These are phyloP conservation scores for Fusarium scirpi DNA, from an alignment of 2,329 filamentous ascomycete species.

Conservation along the genomic window DNA sequence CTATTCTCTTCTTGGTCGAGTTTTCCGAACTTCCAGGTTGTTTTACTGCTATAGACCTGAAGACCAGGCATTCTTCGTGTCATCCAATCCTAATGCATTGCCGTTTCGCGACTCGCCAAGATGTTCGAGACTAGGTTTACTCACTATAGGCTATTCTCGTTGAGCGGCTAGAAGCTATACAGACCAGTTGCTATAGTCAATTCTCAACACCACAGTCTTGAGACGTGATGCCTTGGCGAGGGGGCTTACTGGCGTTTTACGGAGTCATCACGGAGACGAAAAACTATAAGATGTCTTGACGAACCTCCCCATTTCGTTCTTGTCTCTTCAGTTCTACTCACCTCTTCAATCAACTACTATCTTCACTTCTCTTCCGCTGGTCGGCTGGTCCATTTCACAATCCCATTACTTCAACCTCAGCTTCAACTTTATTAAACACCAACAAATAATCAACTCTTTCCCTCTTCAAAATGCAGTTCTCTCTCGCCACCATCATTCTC, in stretches of 20 bases:
- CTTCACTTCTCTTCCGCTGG: constrained; percentile 27
- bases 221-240: constrained; percentile 5
- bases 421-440: neutral
- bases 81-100: constrained; percentile 1
- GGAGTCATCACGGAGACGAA: neutral
- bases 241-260: constrained; percentile 3
- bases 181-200: neutral
- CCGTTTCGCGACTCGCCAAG: neutral
- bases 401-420: neutral
- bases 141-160: neutral
- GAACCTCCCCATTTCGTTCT: neutral
- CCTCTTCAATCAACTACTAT: neutral
- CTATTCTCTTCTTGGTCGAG: neutral
- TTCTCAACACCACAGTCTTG: constrained; percentile 1
- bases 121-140: neutral
- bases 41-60: constrained; percentile 1
- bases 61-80: neutral
- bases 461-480: constrained; percentile 18
- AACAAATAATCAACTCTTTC: neutral
- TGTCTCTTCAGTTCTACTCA: constrained; percentile 21
- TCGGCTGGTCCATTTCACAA: constrained; percentile 17
- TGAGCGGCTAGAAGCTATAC: neutral
- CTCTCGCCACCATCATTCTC: constrained; percentile 16
- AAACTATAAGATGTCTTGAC: constrained; percentile 13
- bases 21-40: neutral